These are phyloP conservation scores for Microascus cirrosus DNA, from an alignment of 2,329 filamentous ascomycete genomes.

Conservation along the genomic window DNA sequence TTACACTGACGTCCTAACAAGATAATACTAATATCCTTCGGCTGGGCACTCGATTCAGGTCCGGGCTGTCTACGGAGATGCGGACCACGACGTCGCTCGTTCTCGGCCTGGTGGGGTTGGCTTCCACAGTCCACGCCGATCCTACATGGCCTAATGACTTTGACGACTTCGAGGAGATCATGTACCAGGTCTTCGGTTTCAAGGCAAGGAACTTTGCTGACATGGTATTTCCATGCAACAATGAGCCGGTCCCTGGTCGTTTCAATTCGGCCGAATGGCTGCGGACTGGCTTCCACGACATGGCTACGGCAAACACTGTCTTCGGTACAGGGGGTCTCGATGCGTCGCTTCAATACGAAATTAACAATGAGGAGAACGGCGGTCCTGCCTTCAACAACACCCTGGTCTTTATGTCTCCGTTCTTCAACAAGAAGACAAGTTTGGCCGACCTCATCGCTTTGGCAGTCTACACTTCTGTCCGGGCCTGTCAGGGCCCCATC, in stretches of 20 bases:
- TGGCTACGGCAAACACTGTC: slow-evolving; percentile 40
- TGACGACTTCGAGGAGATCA: slow-evolving; percentile 54
- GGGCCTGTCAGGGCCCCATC: slow-evolving; percentile 45
- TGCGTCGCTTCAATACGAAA: slow-evolving; percentile 48
- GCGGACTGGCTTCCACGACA: slow-evolving; percentile 50
- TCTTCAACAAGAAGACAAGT: slow-evolving; percentile 35
- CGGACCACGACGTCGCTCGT: slow-evolving; percentile 10
- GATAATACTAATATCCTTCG: neutral
- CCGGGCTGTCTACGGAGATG: neutral
- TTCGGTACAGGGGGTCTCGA: slow-evolving; percentile 42
- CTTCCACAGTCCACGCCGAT: slow-evolving; percentile 24
- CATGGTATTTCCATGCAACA: slow-evolving; percentile 43
- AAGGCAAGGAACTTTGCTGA: slow-evolving; percentile 42
- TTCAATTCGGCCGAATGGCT: slow-evolving; percentile 52
- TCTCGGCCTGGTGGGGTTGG: slow-evolving; percentile 24
- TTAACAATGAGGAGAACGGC: slow-evolving; percentile 41
- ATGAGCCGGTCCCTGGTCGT: slow-evolving; percentile 40
- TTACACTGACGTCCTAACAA: neutral
- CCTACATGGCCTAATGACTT: slow-evolving; percentile 49
- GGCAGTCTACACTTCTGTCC: slow-evolving; percentile 45
- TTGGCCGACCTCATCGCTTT: slow-evolving; percentile 48
- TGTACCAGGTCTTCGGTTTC: slow-evolving; percentile 47
- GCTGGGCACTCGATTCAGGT: neutral
- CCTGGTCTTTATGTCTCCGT: slow-evolving; percentile 41
- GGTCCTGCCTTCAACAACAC: slow-evolving; percentile 44